Percentiles rank a stretch among this genome's conserved stretches.
Conservation (phyloP, 495 filamentous ascomycete genomes). For the Immersiella caudata region DNA sequence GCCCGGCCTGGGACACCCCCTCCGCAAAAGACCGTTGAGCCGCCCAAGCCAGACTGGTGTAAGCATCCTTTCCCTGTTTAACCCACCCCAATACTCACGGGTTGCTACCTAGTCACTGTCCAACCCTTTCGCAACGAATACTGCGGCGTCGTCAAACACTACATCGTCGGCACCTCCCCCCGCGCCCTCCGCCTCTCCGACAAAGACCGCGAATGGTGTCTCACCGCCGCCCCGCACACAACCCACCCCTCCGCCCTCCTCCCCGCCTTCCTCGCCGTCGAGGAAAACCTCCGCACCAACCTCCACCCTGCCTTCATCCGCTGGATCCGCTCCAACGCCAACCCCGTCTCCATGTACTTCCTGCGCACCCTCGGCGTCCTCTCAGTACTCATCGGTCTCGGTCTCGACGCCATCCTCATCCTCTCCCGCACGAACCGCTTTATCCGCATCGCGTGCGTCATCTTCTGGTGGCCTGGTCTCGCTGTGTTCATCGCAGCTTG, state of each 20-base stretch:
- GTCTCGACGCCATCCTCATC: conserved; percentile 58
- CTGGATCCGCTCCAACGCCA: conserved; percentile 69
- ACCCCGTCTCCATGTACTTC: conserved; percentile 60
- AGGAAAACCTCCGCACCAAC: conserved; percentile 47
- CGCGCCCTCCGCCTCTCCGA: conserved; percentile 63
- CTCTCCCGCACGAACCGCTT: conserved; percentile 55
- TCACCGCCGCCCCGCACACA: conserved; percentile 66
- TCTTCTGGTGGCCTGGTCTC: conserved; percentile 63
- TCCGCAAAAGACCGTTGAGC: background rate
- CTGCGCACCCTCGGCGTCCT: conserved; percentile 57
- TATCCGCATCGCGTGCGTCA: conserved; percentile 57
- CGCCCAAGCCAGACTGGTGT: conserved; percentile 38
- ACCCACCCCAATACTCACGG: background rate
- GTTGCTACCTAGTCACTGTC: conserved; percentile 51
- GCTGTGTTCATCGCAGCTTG: conserved; percentile 60
- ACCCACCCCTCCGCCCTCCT: conserved; percentile 72
- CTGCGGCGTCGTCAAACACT: conserved; percentile 61
- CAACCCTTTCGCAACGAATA: conserved; percentile 73
- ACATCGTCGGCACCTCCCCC: conserved; percentile 61
- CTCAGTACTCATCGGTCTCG: conserved; percentile 54
- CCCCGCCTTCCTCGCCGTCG: conserved; percentile 57
- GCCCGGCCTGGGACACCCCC: background rate
- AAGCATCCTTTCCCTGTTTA: background rate
- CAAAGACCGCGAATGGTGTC: conserved; percentile 58
- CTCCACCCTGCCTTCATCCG: conserved; percentile 47